A percentile compares a stretch with the other conserved stretches of the same genome.
phyloP scores from a whole-genome alignment of 2,329 filamentous ascomycete genomes.

The Stenocarpella maydis region DNA sequence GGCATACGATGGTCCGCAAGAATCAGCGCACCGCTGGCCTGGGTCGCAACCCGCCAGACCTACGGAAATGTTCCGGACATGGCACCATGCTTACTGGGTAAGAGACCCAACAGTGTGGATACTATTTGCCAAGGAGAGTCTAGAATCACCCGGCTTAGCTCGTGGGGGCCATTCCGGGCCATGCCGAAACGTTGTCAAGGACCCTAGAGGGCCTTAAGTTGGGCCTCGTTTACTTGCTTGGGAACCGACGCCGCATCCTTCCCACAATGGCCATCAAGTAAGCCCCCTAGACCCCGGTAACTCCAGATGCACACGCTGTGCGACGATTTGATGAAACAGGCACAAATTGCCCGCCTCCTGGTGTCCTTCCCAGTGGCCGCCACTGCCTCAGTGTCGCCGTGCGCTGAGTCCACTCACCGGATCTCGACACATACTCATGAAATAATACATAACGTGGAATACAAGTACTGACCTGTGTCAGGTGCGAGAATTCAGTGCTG shows the following conservation, averaged over 20 bases:
- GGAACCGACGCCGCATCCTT: neutral
- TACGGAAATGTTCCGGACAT: constrained; percentile 8
- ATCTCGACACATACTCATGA: too few species aligned
- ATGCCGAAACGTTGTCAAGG: neutral
- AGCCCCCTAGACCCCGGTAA: neutral
- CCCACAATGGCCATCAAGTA: neutral
- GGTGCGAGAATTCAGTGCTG: too few species aligned
- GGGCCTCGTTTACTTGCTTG: neutral
- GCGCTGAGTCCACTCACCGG: too few species aligned
- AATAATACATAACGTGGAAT: accelerated
- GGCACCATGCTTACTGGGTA: neutral
- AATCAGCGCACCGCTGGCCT: neutral
- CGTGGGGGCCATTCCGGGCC: neutral
- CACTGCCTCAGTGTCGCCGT: neutral
- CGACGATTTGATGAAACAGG: neutral
- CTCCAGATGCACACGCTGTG: neutral
- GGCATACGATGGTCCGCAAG: neutral
- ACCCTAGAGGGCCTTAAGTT: neutral
- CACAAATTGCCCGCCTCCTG: neutral
- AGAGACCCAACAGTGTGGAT: neutral
- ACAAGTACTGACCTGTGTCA: neutral
- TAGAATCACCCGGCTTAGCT: neutral
- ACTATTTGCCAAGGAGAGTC: neutral
- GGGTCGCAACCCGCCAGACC: neutral
- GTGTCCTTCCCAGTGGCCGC: neutral